Evolutionary conservation across 2,329 filamentous ascomycete species (phyloP), one percentile per base, ranked within the genome.

Genomic region (Ilyonectria sp.): DNA sequence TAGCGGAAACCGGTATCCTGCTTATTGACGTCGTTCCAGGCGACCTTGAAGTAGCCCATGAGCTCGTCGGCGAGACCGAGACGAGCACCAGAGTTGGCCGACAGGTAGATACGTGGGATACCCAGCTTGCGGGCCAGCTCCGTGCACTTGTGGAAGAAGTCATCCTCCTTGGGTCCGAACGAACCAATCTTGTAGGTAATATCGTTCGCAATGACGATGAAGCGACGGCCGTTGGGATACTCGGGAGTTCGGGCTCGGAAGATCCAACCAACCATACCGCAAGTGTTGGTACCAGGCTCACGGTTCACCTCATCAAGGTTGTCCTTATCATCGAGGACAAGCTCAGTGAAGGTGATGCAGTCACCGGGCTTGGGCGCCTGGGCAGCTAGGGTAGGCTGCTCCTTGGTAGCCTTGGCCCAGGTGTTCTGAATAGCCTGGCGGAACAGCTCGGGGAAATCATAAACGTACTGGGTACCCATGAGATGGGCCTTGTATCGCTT

Each of bases 391-490:
- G 87, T 86, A 11, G 94, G 87, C 76, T 95, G 91, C 79, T 91
- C 91, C 80, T 91, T 90, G 71, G 93, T 87, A 63, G 91, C 90
- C 81, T 92, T 91, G 78, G 86, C 84, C 96, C 96, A 99, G 83
- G 90, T 93, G 87, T 98, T 98, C 86, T 98, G 94, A 79, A 97
- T 94, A 50, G 96, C 94, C 84, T 98, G 96, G 79, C 96, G 91
- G 93, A 99, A 99, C 55, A 99, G 91, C 87, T 99, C 96, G 33
- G 96, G 96, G 92, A 99, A 99, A 83, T 99, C 96, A 81, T 99
- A 99, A 61, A 98, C 96, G 80, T 98, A 99, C 84, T 99, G 96
- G 31, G 96, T 99, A 71, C 96, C 96, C 95, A 99, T 98, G 69
- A 98, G 86, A 81, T 99, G 96, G 74, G 96, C 96, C 92, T 97